Base-by-base conservation (phyloP, 2,329 filamentous ascomycete species). In the Diatrype stigma region DNA sequence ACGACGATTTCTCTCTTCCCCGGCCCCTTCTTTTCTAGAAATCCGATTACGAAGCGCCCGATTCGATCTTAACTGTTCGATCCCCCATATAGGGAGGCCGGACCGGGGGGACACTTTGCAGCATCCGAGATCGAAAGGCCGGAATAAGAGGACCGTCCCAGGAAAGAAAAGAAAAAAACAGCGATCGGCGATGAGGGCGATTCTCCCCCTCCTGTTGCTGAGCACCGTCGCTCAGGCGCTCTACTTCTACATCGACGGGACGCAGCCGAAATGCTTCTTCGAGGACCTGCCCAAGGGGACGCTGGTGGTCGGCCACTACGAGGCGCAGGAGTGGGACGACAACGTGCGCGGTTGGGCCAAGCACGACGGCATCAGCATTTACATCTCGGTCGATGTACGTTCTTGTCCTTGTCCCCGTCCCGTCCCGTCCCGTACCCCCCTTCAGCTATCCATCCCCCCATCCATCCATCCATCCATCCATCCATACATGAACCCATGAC, bases 261-360 rank as follows among this genome's bases (percentile, higher is more conserved):
- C 82, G 46, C 76, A 82, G 58, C 87, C 90, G 60, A 96, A 95
- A 76, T 99, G 94, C 75, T 99, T 99, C 84, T 96, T 89, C 75
- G 94, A 99, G 76, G 93, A 97, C 73, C 82, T 99, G 53, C 92
- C 94, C 59, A 96, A 97, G 78, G 93, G 96, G 71, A 97, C 94
- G 14, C 77, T 99, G 52, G 93, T 99, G 50, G 92, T 96, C 53
- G 94, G 94, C 61, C 87, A 94, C 73, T 99, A 92, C 78, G 84
- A 80, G 50, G 90, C 90, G 47, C 87, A 94, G 72, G 88, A 95
- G 70, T 94, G 84, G 76, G 86, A 94, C 70, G 81, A 89, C 51
- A 75, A 85, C 60, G 73, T 77, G 51, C 81, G 82, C 60, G 69
- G 74, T 47, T 97, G 90, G 82, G 72, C 78, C 48, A 78, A 86